Evolutionary conservation across 148 eudicot genomes (phyloP).

Genomic region (Rhododendron simsii): DNA sequence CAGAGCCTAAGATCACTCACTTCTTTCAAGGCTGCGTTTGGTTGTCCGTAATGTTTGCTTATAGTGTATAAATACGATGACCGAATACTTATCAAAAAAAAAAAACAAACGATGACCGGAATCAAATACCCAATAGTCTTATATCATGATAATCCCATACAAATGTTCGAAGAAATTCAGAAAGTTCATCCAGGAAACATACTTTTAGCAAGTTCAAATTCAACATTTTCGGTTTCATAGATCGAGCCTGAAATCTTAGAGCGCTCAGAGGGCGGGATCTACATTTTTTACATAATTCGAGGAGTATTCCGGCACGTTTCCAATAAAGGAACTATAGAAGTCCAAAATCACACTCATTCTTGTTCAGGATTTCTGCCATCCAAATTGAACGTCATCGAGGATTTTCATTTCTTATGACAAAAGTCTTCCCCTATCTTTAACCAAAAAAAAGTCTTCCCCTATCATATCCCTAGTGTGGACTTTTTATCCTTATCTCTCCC

Average conservation of each 20-base stretch:
- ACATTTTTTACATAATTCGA: background rate
- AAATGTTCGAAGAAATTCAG: background rate
- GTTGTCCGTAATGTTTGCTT: background rate
- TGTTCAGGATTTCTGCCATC: background rate
- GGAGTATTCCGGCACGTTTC: background rate
- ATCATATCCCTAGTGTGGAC: background rate
- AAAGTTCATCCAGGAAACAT: background rate
- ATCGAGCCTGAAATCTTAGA: background rate
- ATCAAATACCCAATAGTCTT: background rate
- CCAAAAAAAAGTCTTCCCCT: background rate
- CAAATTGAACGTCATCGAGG: constrained; percentile 12
- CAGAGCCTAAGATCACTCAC: constrained; percentile 2
- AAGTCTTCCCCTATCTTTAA: constrained; percentile 4
- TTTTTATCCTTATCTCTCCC: background rate
- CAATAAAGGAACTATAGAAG: background rate
- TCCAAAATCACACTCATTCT: background rate
- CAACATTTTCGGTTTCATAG: background rate
- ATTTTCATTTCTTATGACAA: constrained; percentile 28
- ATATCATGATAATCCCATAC: background rate
- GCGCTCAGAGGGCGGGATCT: background rate
- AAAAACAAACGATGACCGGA: too few species aligned
- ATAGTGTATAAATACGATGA: background rate
- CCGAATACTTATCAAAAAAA: too few species aligned
- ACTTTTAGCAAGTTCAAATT: background rate
- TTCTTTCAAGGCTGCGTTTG: constrained; percentile 12